phyloP scores from a whole-genome alignment of 768 basidiomycete genomes.

The Tephrocybe sp. region DNA sequence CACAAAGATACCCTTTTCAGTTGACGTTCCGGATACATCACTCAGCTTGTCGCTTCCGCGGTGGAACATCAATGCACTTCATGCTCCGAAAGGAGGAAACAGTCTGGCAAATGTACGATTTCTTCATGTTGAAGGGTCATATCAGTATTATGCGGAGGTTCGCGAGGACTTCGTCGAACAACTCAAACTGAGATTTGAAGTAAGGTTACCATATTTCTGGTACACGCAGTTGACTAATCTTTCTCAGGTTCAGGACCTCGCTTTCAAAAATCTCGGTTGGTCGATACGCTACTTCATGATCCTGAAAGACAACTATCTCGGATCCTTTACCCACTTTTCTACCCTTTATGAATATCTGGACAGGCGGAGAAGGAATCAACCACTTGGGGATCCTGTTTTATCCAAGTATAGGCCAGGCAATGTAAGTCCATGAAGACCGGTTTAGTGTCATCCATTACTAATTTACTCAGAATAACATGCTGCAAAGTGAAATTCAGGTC shows the following conservation, averaged over 20 bases:
- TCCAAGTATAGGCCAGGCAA: conserved; percentile 78
- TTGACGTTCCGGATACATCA: conserved; percentile 56
- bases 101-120: conserved; percentile 58
- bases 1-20: conserved; percentile 61
- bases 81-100: conserved; percentile 56
- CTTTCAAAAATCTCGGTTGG: conserved; percentile 83
- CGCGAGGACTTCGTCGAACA: conserved; percentile 75
- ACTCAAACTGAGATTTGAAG: conserved; percentile 63
- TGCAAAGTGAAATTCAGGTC: conserved; percentile 70
- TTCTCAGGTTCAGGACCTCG: conserved; percentile 45
- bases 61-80: conserved; percentile 85
- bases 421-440: conserved; percentile 36
- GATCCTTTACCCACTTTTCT: conserved; percentile 89
- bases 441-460: neutral
- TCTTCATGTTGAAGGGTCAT: conserved; percentile 64
- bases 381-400: conserved; percentile 78
- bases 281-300: conserved; percentile 85
- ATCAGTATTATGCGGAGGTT: conserved; percentile 68
- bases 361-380: conserved; percentile 52
- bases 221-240: neutral
- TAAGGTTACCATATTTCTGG: conserved; percentile 27
- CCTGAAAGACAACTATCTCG: conserved; percentile 91
- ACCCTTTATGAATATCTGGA: conserved; percentile 84
- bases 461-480: conserved; percentile 65
- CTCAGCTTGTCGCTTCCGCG: conserved; percentile 71